Evolutionary conservation across 2,329 filamentous ascomycete species (phyloP), one percentile per base, ranked within the genome.

Genomic region (Paramyrothecium sp.): DNA sequence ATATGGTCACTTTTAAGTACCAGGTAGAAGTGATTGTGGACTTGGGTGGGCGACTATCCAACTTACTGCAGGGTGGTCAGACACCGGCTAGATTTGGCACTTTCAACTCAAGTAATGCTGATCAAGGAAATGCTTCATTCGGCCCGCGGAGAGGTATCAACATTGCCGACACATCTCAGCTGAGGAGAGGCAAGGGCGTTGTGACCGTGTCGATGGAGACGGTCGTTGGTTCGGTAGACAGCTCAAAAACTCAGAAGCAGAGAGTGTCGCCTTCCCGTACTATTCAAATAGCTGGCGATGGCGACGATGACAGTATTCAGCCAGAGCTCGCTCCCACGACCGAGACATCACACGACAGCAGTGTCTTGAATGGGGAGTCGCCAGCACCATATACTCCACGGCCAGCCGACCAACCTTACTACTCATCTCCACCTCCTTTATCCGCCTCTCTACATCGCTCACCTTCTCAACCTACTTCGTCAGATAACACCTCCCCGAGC

Each of bases 1-100:
- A 91, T 34, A 95, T 98, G 88, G 95, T 99, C 62, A 92, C 89
- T 65, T 98, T 99, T 78, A 91, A 89, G 64, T 98, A 99, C 69
- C 91, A 93, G 63, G 83, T 97, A 20, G 95, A 99, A 72, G 91
- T 97, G 2, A 88, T 98, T 26, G 86, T 97, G 21, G 95, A 99
- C 69, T 81, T 98, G 0, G 93, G 95, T 51, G 94, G 94, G 41
- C 95, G 92, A 69, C 77, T 97, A 46, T 85, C 88, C 2, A 86
- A 85, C n/a, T 86, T 92, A 61, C 73, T 86, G 53, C 89, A 92
- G 66, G 82, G 87, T 83, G 84, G 76, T 69, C 81, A 62, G 63
- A 66, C n/a, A 67, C 77, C 38, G 4, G 38, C 38, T 66, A 76
- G 75, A 68, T 74, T 71, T 64, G 78, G 67, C 55, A 69, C 65